A percentile compares a stretch with the other conserved stretches of the same genome.
Conservation (phyloP, 1,284 basidiomycete species). For the Ustilago loliicola region DNA sequence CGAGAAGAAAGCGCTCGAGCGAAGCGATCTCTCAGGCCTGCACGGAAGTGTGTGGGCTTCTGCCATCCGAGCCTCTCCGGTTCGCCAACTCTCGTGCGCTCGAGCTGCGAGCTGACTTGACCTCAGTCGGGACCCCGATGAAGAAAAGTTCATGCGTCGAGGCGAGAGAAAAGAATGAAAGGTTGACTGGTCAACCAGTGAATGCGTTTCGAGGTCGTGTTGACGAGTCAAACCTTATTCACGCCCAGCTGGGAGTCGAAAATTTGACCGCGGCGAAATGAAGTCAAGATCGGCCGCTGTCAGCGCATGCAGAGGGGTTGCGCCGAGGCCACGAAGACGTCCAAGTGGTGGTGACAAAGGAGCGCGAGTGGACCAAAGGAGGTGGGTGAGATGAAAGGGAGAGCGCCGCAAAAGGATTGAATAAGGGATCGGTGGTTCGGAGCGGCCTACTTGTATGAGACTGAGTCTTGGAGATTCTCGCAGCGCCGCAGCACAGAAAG, state of each 20-base stretch:
- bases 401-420: background rate
- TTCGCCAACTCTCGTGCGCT: background rate
- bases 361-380: background rate
- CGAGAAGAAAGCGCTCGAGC: background rate
- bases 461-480: background rate
- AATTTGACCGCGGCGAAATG: slow-evolving; percentile 10
- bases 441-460: background rate
- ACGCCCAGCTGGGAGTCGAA: background rate
- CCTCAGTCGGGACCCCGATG: background rate
- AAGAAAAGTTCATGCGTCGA: background rate
- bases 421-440: slow-evolving; percentile 2
- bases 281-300: background rate
- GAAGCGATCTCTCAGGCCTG: background rate
- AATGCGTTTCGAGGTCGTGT: slow-evolving; percentile 11
- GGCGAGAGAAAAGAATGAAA: background rate
- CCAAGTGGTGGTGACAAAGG: slow-evolving; percentile 1
- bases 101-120: background rate
- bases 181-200: slow-evolving; percentile 4
- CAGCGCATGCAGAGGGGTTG: background rate
- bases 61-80: background rate
- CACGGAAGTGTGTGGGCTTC: background rate
- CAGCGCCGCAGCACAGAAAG: background rate
- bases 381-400: background rate
- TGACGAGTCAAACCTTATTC: slow-evolving; percentile 4
- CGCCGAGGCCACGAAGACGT: background rate